A percentile compares a stretch with the other conserved stretches of the same genome.
These are phyloP conservation scores for Lizonia empirigonia DNA, from an alignment of 2,329 filamentous ascomycete species.

Conservation along the genomic window DNA sequence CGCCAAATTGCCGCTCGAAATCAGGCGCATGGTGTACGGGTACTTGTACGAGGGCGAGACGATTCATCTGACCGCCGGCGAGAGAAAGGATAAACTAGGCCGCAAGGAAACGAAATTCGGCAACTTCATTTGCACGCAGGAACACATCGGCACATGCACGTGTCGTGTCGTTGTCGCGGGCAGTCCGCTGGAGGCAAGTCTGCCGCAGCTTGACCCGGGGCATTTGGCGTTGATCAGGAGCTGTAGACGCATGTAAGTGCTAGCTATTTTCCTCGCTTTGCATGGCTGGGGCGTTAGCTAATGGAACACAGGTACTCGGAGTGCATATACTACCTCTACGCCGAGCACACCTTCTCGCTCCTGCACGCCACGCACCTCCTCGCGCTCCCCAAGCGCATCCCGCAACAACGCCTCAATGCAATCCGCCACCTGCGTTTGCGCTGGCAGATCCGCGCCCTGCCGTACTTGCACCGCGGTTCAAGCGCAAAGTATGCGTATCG, in stretches of 20 bases:
- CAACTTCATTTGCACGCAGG: conserved; percentile 40
- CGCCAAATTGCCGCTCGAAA: conserved; percentile 38
- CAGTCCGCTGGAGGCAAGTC: background rate
- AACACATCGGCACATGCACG: conserved; percentile 22
- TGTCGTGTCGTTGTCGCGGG: conserved; percentile 42
- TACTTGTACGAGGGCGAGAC: conserved; percentile 36
- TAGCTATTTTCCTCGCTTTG: background rate
- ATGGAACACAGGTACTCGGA: conserved; percentile 37
- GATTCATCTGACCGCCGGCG: conserved; percentile 40
- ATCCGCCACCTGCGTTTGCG: conserved; percentile 40
- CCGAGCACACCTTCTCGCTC: conserved; percentile 39
- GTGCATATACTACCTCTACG: conserved; percentile 38
- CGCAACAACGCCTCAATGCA: conserved; percentile 30
- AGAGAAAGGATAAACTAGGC: conserved; percentile 25
- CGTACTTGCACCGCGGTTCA: conserved; percentile 35
- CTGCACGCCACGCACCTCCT: conserved; percentile 43
- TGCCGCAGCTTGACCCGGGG: conserved; percentile 8
- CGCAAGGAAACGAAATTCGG: conserved; percentile 25
- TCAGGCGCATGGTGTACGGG: conserved; percentile 41
- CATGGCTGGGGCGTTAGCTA: background rate
- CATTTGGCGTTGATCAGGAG: conserved; percentile 24
- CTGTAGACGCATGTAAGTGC: conserved; percentile 40
- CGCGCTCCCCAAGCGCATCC: conserved; percentile 37
- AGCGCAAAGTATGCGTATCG: conserved; percentile 36
- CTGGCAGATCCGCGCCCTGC: conserved; percentile 44